Conservation (phyloP, 768 basidiomycete genomes). For the Termitomyces heimii region DNA sequence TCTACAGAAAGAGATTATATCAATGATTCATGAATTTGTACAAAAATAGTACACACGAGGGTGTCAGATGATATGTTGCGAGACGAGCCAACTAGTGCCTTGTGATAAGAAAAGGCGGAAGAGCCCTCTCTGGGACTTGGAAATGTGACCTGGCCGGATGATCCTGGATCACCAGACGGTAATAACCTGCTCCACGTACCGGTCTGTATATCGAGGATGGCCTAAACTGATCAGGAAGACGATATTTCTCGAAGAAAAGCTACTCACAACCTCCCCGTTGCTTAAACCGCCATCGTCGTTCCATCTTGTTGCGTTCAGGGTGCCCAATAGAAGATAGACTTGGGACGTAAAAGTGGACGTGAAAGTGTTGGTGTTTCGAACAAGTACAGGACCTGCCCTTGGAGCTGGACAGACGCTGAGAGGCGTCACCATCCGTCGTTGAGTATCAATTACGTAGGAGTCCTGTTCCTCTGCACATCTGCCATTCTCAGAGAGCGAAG, state of each 20-base stretch:
- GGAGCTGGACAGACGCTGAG: slow-evolving; percentile 59
- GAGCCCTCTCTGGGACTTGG: slow-evolving; percentile 72
- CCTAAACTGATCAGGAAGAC: slow-evolving; percentile 29
- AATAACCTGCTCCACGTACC: slow-evolving; percentile 68
- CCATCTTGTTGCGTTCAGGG: slow-evolving; percentile 60
- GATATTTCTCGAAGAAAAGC: background rate
- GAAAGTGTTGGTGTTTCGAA: slow-evolving; percentile 52
- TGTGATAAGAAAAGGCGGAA: slow-evolving; percentile 47
- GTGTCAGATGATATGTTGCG: slow-evolving; percentile 53
- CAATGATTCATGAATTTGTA: background rate
- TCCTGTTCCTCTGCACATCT: slow-evolving; percentile 52
- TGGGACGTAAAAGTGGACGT: slow-evolving; percentile 57
- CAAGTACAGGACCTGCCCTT: slow-evolving; percentile 51
- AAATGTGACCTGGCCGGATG: slow-evolving; percentile 39
- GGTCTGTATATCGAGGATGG: slow-evolving; percentile 52
- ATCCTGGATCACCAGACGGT: slow-evolving; percentile 70
- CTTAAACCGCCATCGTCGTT: slow-evolving; percentile 53
- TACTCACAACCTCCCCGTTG: slow-evolving; percentile 69
- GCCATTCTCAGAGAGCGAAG: slow-evolving; percentile 29
- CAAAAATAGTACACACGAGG: slow-evolving; percentile 34
- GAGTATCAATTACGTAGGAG: slow-evolving; percentile 51
- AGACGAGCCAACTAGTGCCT: slow-evolving; percentile 51
- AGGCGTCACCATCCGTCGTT: slow-evolving; percentile 25
- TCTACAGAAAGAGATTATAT: slow-evolving; percentile 19
- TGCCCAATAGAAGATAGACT: slow-evolving; percentile 64